Evolutionary conservation across 139 green algal species (phyloP).

Genomic region (Chlorella sp.): DNA sequence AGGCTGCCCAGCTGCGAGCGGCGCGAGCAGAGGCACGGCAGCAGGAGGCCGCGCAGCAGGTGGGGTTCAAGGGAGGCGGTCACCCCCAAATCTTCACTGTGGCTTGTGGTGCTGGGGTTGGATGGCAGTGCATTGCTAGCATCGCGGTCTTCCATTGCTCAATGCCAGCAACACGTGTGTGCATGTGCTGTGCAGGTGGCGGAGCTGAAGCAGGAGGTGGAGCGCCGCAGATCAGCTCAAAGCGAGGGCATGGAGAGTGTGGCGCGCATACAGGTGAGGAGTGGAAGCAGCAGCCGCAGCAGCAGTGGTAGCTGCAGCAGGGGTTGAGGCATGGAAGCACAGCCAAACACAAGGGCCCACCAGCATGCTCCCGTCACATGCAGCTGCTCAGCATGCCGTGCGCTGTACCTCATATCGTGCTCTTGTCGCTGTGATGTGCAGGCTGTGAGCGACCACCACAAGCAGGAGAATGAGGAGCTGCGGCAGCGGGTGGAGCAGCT

Average conservation of each 20-base stretch:
- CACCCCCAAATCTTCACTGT: no score
- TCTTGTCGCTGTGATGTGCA: not conserved
- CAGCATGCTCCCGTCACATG: no score
- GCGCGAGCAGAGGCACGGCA: not conserved
- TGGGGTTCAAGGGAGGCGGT: no score
- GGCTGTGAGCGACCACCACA: constrained; percentile 25
- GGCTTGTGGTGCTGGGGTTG: no score
- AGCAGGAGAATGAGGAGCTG: constrained; percentile 30
- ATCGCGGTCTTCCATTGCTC: no score
- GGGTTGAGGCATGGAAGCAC: no score
- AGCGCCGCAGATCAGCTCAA: constrained; percentile 9
- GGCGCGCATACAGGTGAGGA: not conserved
- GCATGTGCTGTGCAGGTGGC: not conserved
- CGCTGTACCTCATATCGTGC: no score
- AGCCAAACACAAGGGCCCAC: no score
- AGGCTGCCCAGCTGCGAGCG: not conserved
- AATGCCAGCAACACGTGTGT: no score
- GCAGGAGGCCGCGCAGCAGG: not conserved
- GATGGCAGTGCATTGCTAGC: not conserved
- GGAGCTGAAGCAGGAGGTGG: constrained; percentile 1
- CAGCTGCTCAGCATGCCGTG: no score
- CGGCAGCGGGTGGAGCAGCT: constrained; percentile 11
- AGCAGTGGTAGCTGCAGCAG: not conserved
- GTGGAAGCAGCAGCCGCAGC: not conserved
- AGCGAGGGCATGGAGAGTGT: constrained; percentile 18